Conservation (phyloP, 2,329 filamentous ascomycete genomes). For the Phoma sp. region DNA sequence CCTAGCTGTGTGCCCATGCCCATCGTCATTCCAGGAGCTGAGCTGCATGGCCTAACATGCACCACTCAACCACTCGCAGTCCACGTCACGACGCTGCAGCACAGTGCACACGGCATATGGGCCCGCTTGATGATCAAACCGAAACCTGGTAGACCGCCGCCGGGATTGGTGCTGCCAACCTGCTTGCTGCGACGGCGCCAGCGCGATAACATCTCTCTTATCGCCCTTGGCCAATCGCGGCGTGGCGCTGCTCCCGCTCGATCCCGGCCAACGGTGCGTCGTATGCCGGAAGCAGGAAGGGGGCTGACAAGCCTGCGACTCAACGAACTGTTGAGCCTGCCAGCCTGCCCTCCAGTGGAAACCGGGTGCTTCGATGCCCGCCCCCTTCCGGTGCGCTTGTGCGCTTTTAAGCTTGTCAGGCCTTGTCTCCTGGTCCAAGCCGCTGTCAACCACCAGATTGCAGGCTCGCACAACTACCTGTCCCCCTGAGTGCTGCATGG, state of each 20-base stretch:
- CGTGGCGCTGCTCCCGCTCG: slow-evolving; percentile 31
- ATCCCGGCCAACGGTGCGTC: slow-evolving; percentile 36
- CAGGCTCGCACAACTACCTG: slow-evolving; percentile 1
- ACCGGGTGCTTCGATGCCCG: slow-evolving; percentile 22
- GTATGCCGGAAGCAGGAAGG: slow-evolving; percentile 26
- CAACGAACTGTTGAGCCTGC: slow-evolving; percentile 32
- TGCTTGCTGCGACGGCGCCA: slow-evolving; percentile 26
- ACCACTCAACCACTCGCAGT: slow-evolving; percentile 10
- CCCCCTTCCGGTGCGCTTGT: slow-evolving; percentile 13
- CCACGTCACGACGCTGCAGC: slow-evolving; percentile 32
- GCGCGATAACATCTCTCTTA: slow-evolving; percentile 32
- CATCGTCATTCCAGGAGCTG: slow-evolving; percentile 13
- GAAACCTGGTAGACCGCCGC: slow-evolving; percentile 27
- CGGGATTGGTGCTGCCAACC: slow-evolving; percentile 28
- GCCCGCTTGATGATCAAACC: slow-evolving; percentile 39
- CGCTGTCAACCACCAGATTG: slow-evolving; percentile 12
- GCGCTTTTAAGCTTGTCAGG: slow-evolving; percentile 19
- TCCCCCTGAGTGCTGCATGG: slow-evolving; percentile 32
- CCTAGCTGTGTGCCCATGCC: slow-evolving; percentile 5
- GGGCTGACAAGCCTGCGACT: slow-evolving; percentile 25
- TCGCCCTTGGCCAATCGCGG: slow-evolving; percentile 28
- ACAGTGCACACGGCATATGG: slow-evolving; percentile 17
- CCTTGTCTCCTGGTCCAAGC: slow-evolving; percentile 5
- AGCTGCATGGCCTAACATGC: neutral
- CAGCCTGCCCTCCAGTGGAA: slow-evolving; percentile 18